Conservation (phyloP, 2,329 filamentous ascomycete species). For the Curvularia lunata region DNA sequence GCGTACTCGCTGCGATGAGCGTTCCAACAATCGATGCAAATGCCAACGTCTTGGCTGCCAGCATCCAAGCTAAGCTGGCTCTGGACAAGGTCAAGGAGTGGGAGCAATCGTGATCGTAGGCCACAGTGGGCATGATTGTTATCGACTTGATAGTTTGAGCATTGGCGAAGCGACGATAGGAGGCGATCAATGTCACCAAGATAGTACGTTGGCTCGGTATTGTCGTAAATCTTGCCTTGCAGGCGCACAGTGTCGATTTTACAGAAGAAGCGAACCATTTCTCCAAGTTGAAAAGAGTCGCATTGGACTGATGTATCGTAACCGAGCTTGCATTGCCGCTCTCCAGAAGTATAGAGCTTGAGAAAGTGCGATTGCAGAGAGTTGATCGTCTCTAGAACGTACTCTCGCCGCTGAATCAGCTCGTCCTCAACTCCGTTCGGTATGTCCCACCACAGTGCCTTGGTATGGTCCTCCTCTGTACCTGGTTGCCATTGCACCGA, state of each 20-base stretch:
- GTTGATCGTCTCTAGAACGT: slow-evolving; percentile 71
- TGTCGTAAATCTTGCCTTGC: slow-evolving; percentile 51
- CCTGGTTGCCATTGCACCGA: slow-evolving; percentile 63
- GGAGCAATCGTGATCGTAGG: slow-evolving; percentile 67
- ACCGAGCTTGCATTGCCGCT: slow-evolving; percentile 72
- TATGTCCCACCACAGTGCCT: slow-evolving; percentile 73
- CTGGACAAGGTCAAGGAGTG: slow-evolving; percentile 69
- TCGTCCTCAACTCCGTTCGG: slow-evolving; percentile 74
- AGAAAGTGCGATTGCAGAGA: slow-evolving; percentile 74
- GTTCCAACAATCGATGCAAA: slow-evolving; percentile 56
- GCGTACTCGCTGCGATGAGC: slow-evolving; percentile 49
- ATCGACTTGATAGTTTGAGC: slow-evolving; percentile 76
- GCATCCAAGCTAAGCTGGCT: slow-evolving; percentile 46
- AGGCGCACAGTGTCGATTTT: slow-evolving; percentile 67
- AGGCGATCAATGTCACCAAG: slow-evolving; percentile 67
- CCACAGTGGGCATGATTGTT: slow-evolving; percentile 76
- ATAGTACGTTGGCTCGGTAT: slow-evolving; percentile 56
- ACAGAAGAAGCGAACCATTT: slow-evolving; percentile 75
- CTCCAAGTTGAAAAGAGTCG: slow-evolving; percentile 79
- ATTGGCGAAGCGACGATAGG: slow-evolving; percentile 67
- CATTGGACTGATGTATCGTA: slow-evolving; percentile 76
- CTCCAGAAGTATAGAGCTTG: slow-evolving; percentile 69
- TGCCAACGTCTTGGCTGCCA: slow-evolving; percentile 48
- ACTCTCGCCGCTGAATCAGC: slow-evolving; percentile 68
- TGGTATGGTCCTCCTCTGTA: slow-evolving; percentile 47